A percentile compares a stretch with the other conserved stretches of the same genome.
Conservation (phyloP, 345 rosid genomes). For the Acer negundo region DNA sequence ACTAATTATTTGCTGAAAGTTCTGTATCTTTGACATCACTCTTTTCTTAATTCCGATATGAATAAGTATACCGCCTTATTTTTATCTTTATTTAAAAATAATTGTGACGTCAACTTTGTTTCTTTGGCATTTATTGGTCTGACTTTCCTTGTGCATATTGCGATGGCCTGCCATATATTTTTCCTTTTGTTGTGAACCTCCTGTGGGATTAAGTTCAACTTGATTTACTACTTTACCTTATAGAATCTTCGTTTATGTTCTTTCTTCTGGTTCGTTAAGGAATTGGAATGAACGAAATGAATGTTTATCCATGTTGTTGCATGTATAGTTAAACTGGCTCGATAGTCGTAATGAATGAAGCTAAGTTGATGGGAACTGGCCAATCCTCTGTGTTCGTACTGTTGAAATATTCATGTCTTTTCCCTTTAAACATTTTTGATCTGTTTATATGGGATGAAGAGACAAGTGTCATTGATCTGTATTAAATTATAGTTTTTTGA, state of each 20-base stretch:
- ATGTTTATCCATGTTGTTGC: not conserved
- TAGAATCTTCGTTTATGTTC: not conserved
- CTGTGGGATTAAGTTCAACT: not conserved
- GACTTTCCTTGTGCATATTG: not conserved
- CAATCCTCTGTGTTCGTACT: not conserved
- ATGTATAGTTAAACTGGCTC: not conserved
- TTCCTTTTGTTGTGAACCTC: not conserved
- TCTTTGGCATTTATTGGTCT: not conserved
- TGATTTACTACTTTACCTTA: not conserved
- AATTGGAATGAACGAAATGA: not conserved
- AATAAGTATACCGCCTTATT: not conserved
- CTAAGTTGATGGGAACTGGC: not conserved
- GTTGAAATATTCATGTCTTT: slow-evolving; percentile 1
- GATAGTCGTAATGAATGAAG: not conserved
- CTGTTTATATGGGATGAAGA: not conserved
- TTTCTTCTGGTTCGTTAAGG: not conserved
- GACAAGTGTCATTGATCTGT: not conserved
- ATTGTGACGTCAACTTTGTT: not conserved
- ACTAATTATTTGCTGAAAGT: not conserved
- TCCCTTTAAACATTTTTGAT: not conserved
- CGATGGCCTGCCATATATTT: not conserved
- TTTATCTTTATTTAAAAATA: not conserved
- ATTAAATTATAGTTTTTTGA: not conserved
- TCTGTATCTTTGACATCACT: not conserved
- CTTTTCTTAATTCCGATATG: not conserved